phyloP scores from a whole-genome alignment of 495 filamentous ascomycete genomes.

The Aspergillus ostianus region DNA sequence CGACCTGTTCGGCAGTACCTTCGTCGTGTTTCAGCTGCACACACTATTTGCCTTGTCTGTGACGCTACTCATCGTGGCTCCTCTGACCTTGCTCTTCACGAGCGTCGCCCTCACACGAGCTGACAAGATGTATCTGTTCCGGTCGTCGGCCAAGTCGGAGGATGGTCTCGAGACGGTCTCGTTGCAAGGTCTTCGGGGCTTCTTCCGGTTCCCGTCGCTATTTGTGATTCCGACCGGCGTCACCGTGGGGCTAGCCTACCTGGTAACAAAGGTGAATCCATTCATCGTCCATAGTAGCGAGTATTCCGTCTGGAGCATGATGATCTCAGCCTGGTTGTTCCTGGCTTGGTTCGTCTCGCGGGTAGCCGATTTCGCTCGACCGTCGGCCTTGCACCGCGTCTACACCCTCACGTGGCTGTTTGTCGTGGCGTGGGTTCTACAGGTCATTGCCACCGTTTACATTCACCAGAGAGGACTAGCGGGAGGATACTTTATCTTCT shows the following conservation, averaged over 20 bases:
- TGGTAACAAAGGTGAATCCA: conserved; percentile 81
- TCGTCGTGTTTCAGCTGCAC: conserved; percentile 75
- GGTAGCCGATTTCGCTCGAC: conserved; percentile 77
- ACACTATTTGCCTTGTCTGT: conserved; percentile 87
- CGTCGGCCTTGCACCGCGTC: conserved; percentile 78
- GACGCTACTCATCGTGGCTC: conserved; percentile 72
- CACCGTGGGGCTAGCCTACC: conserved; percentile 68
- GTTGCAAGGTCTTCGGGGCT: conserved; percentile 73
- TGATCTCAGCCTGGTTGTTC: conserved; percentile 76
- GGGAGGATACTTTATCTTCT: conserved; percentile 78
- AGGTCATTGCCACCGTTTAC: conserved; percentile 71
- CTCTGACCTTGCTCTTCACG: conserved; percentile 65
- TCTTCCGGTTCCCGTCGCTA: conserved; percentile 81
- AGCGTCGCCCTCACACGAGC: conserved; percentile 62
- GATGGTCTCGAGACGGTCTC: conserved; percentile 59
- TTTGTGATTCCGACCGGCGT: conserved; percentile 66
- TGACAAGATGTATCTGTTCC: conserved; percentile 82
- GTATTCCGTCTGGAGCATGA: conserved; percentile 85
- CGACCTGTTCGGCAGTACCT: conserved; percentile 79
- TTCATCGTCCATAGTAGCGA: conserved; percentile 81
- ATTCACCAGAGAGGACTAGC: conserved; percentile 70
- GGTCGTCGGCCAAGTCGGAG: conserved; percentile 55
- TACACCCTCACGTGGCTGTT: conserved; percentile 87
- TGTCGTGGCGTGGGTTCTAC: conserved; percentile 63
- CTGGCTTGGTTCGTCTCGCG: conserved; percentile 81